Evolutionary conservation across 345 rosid genomes (phyloP), one percentile per base, ranked within the genome.

Genomic region (Erysimum cheiranthoides): DNA sequence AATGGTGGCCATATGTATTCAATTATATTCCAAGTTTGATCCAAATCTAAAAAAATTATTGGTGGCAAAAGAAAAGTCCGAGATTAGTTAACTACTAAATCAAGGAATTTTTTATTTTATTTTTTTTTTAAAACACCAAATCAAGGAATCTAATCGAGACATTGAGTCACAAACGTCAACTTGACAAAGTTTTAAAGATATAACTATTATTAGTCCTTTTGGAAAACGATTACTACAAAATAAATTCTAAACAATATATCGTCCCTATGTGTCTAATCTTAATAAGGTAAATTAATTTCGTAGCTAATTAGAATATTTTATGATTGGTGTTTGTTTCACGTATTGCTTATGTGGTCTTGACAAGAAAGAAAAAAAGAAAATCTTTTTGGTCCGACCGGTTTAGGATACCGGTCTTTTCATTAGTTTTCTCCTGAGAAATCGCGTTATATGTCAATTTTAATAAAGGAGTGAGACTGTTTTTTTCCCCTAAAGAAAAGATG

Each of bases 401-500:
- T 10, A 59, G 57, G 58, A 60, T 50, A 36, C 68, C 60, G 68
- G 60, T 71, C 75, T 47, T 36, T 28, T 61, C 60, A 38, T 61
- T 7, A 25, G n/a, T 34, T 59, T 25, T 35, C 46, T 60, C 65
- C 31, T 59, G 45, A 12, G 46, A 45, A 49, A 49, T 28, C 68
- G 21, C 13, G 32, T 50, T 36, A 61, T 25, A 0, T 16, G 21
- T 38, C 76, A 40, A 50, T 17, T 38, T 49, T 49, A 49, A 38
- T 10, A 49, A 45, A 45, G 32, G 1, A 46, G 18, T 8, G 50
- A 27, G 57, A 60, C 14, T 11, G 4, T 12, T 45, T n/a, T 2
- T 45, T 45, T n/a, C 18, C n/a, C 18, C 18, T 45, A n/a, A 45
- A 45, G 3, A 58, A 10, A 52, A 38, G 11, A 11, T 53, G 31